Evolutionary conservation across 257 asterid genomes (phyloP).

Genomic region (Paulownia fortunei): DNA sequence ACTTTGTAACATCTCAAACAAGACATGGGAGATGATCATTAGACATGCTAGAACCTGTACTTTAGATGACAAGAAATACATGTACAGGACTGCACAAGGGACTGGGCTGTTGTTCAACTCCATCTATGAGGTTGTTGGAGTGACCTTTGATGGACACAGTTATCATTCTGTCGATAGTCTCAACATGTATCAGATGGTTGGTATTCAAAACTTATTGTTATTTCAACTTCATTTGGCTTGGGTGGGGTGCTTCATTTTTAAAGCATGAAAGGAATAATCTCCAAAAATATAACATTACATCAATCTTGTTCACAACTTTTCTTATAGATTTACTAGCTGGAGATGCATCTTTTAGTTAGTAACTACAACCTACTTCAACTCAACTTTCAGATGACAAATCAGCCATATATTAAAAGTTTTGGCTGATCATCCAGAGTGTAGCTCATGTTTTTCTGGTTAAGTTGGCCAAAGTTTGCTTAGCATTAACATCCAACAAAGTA

Average conservation of each 20-base stretch:
- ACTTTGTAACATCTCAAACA: constrained; percentile 53
- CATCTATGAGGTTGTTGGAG: constrained; percentile 60
- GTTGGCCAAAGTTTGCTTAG: neutral
- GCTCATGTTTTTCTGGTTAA: too few relatives aligned
- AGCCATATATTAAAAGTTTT: too few relatives aligned
- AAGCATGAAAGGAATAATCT: neutral
- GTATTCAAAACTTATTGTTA: neutral
- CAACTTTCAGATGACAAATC: too few relatives aligned
- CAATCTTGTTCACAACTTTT: too few relatives aligned
- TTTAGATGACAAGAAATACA: constrained; percentile 55
- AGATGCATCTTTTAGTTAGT: too few relatives aligned
- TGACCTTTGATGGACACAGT: constrained; percentile 53
- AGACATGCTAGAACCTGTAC: constrained; percentile 57
- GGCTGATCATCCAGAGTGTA: too few relatives aligned
- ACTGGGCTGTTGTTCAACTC: constrained; percentile 54
- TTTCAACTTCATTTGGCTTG: neutral
- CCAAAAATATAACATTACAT: neutral
- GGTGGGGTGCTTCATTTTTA: neutral
- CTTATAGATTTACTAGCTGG: too few relatives aligned
- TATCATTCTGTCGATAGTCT: constrained; percentile 46
- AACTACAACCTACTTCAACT: too few relatives aligned
- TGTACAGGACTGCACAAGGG: constrained; percentile 42
- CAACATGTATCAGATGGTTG: constrained; percentile 55
- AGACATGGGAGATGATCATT: constrained; percentile 61
- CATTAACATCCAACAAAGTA: neutral